Evolutionary conservation across 345 rosid species (phyloP), one percentile per base, ranked within the genome.

Genomic region (Gossypium ekmanianum): DNA sequence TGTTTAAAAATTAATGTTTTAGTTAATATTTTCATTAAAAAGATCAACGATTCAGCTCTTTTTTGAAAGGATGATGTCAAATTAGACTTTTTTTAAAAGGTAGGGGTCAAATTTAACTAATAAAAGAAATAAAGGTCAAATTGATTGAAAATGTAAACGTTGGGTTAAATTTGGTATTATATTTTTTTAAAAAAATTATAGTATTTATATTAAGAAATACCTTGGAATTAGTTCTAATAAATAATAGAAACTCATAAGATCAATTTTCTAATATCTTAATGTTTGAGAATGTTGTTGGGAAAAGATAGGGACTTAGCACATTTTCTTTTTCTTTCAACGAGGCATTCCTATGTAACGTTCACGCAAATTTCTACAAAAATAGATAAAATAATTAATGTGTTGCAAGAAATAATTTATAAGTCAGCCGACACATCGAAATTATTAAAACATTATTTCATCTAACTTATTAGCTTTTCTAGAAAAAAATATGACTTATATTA

Each of bases 351-450:
- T 18, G 22, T 12, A 58, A 11, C 34, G 62, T 58, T 11, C 39
- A 24, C 63, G 14, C 43, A 48, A 24, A 7, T 48, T 68, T 48
- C 43, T 68, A 12, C 2, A 14, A n/a, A 57, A 57, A 24, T 43
- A 18, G 48, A 45, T 14, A 62, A 47, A 47, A 62, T 47, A 11
- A 34, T 34, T 34, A 55, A 54, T 22, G 56, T 17, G 56, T 52
- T 52, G 48, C 68, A 17, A 63, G 39, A 68, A 47, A 47, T 68
- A 22, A 24, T 68, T 47, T 24, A 50, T 26, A 68, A 68, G 72
- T 68, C 26, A 22, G 72, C 72, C 72, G 72, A 68, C 57, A 47
- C 41, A 68, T 14, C 57, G 0, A 3, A 68, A 68, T 9, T 68
- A 48, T 57, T 26, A 59, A 9, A 8, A 9, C 56, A 48, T 50